These are phyloP conservation scores for Pyropia yezoensis DNA, from an alignment of 23 red algal species.

Conservation along the genomic window DNA sequence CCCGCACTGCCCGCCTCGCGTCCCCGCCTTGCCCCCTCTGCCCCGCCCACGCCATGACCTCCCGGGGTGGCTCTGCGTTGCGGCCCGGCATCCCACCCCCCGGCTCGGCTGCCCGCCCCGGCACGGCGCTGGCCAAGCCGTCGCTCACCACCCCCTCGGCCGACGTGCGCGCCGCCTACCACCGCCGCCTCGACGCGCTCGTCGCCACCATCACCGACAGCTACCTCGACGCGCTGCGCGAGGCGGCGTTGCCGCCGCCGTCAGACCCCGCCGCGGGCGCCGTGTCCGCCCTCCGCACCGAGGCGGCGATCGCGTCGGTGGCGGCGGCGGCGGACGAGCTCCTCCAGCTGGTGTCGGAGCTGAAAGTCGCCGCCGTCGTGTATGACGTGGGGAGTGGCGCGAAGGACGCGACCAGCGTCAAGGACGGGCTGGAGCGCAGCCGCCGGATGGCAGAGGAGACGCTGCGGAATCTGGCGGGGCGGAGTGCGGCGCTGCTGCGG, in stretches of 20 bases:
- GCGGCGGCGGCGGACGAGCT: slow-evolving; percentile 30
- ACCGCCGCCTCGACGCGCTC: slow-evolving; percentile 29
- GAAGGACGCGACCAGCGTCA: slow-evolving; percentile 4
- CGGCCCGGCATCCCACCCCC: too few species aligned
- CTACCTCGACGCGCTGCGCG: neutral
- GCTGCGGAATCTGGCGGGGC: slow-evolving; percentile 14
- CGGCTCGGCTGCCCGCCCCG: too few species aligned
- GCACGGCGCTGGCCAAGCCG: too few species aligned
- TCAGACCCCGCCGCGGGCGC: neutral
- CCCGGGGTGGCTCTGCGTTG: too few species aligned
- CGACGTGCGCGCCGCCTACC: slow-evolving; percentile 35
- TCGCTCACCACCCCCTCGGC: slow-evolving; percentile 2
- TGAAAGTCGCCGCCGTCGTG: slow-evolving; percentile 41
- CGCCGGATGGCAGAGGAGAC: slow-evolving; percentile 5
- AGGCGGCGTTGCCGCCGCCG: neutral
- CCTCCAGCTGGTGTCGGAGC: slow-evolving; percentile 33
- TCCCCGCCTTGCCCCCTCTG: too few species aligned
- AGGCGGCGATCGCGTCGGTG: slow-evolving; percentile 27
- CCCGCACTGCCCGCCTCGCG: too few species aligned
- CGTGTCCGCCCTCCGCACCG: slow-evolving; percentile 23
- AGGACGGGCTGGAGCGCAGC: too few species aligned
- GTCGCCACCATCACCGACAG: slow-evolving; percentile 6
- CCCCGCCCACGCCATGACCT: too few species aligned
- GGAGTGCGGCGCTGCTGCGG: slow-evolving; percentile 1
- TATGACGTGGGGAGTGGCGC: slow-evolving; percentile 26